Evolutionary conservation across 2,329 filamentous ascomycete species (phyloP).

Genomic region (Trichoderma asperellum): DNA sequence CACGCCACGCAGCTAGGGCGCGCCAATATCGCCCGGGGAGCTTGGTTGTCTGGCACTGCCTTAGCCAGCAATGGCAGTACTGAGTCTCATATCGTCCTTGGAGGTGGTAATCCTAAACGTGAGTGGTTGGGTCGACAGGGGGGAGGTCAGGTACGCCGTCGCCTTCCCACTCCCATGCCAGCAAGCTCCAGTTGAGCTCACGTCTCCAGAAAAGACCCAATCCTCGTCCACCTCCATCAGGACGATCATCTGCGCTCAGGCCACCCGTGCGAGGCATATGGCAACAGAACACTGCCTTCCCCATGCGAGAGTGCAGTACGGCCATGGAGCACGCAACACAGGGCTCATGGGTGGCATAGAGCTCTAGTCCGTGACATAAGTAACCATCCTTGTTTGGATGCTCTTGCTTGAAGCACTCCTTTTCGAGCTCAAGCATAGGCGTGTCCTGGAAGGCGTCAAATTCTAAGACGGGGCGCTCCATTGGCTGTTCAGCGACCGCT

Average conservation of each 20-base stretch:
- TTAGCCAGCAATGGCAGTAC: constrained; percentile 29
- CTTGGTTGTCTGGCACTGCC: constrained; percentile 2
- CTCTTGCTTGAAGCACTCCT: constrained; percentile 63
- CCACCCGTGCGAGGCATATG: constrained; percentile 82
- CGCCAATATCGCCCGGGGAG: not conserved
- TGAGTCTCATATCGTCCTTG: constrained; percentile 44
- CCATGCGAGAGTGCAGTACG: constrained; percentile 90
- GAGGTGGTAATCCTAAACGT: constrained; percentile 54
- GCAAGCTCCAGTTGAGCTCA: constrained; percentile 84
- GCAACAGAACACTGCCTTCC: constrained; percentile 77
- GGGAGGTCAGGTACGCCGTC: constrained; percentile 46
- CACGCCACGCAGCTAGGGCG: not conserved
- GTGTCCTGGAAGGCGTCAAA: constrained; percentile 69
- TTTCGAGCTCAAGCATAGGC: constrained; percentile 70
- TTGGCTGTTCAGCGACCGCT: constrained; percentile 42
- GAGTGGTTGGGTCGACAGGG: constrained; percentile 53
- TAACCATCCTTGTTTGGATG: constrained; percentile 78
- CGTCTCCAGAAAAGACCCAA: constrained; percentile 71
- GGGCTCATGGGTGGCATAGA: constrained; percentile 94
- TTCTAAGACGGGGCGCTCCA: constrained; percentile 49
- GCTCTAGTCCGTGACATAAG: constrained; percentile 88
- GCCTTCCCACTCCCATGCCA: constrained; percentile 76
- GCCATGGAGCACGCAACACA: constrained; percentile 98
- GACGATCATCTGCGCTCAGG: constrained; percentile 74
- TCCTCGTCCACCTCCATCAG: constrained; percentile 60